Conservation (phyloP, 2,329 filamentous ascomycete genomes). For the Aspergillus fumigatus region DNA sequence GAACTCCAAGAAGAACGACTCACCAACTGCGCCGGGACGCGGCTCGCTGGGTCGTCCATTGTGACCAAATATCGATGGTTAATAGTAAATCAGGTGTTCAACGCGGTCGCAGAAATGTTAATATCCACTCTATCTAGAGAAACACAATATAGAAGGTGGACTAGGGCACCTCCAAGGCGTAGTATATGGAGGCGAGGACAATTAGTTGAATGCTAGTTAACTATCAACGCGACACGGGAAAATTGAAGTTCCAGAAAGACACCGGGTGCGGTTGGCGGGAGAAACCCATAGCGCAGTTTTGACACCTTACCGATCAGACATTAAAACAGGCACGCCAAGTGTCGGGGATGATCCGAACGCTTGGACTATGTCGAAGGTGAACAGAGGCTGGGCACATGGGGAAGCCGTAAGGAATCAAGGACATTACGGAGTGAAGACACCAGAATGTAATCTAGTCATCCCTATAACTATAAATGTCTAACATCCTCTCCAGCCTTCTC, state of each 20-base stretch:
- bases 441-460: background rate
- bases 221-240: constrained; percentile 32
- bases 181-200: background rate
- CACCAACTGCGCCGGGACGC: constrained; percentile 44
- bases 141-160: background rate
- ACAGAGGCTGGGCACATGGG: background rate
- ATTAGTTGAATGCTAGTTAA: background rate
- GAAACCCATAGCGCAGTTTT: constrained; percentile 9
- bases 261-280: constrained; percentile 11
- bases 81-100: constrained; percentile 2
- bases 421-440: background rate
- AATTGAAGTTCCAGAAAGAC: constrained; percentile 25
- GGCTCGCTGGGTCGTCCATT: constrained; percentile 45
- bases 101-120: constrained; percentile 11
- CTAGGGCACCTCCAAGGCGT: background rate
- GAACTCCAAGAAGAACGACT: constrained; percentile 15
- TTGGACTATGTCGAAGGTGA: background rate
- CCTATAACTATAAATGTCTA: background rate
- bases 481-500: background rate
- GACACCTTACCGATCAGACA: constrained; percentile 22
- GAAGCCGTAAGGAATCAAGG: background rate
- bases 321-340: constrained; percentile 5
- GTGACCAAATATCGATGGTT: constrained; percentile 20
- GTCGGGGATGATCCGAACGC: too few species aligned
- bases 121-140: too few species aligned